A percentile compares a stretch with the other conserved stretches of the same genome.
phyloP scores from a whole-genome alignment of 345 rosid species.

The Melaleuca alternifolia region DNA sequence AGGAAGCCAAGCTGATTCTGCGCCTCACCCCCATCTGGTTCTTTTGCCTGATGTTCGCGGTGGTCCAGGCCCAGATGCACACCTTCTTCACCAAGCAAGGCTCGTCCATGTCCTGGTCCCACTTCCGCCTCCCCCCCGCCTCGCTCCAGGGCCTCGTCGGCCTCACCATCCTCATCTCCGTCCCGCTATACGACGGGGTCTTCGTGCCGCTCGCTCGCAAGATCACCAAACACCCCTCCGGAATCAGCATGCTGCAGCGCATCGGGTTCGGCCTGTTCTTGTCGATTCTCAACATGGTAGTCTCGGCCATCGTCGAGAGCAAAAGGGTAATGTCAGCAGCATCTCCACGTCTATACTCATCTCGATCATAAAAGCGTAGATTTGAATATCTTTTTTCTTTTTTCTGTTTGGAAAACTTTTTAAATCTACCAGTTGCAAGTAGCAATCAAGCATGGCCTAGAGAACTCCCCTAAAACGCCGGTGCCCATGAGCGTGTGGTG shows the following conservation, averaged over 20 bases:
- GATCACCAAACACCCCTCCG: conserved; percentile 52
- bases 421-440: conserved; percentile 4
- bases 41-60: conserved; percentile 64
- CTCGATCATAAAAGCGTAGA: background rate
- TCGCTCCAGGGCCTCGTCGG: conserved; percentile 65
- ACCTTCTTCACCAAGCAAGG: conserved; percentile 88
- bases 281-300: conserved; percentile 46
- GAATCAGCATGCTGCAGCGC: conserved; percentile 72
- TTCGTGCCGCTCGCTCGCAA: conserved; percentile 53
- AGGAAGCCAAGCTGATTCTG: conserved; percentile 69
- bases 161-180: conserved; percentile 46
- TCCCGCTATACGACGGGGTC: conserved; percentile 53
- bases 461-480: conserved; percentile 35
- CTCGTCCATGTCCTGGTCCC: conserved; percentile 42
- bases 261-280: conserved; percentile 66
- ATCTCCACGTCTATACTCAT: background rate
- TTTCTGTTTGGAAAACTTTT: background rate
- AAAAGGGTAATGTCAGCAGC: conserved; percentile 19
- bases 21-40: conserved; percentile 76
- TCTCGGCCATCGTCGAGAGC: conserved; percentile 55
- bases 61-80: conserved; percentile 49
- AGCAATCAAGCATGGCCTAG: conserved; percentile 41
- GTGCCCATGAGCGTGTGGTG: conserved; percentile 75
- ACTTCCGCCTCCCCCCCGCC: conserved; percentile 67
- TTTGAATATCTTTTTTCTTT: background rate